Conservation (phyloP, 2,329 filamentous ascomycete genomes). For the Chrysoporthe puriensis region DNA sequence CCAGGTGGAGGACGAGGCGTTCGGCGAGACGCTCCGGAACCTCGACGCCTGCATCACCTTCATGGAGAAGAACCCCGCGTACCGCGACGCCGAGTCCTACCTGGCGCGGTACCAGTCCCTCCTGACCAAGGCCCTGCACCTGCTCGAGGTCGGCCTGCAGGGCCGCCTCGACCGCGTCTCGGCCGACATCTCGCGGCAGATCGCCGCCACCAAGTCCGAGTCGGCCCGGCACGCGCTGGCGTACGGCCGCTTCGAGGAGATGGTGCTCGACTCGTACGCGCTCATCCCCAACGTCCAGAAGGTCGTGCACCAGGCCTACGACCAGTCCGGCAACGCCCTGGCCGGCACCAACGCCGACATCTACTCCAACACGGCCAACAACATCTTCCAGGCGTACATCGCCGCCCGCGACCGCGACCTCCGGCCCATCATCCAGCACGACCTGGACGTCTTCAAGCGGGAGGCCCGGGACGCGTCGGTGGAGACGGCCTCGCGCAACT, state of each 20-base stretch:
- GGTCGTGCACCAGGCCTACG: constrained; percentile 55
- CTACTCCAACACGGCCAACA: constrained; percentile 58
- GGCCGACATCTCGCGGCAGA: constrained; percentile 57
- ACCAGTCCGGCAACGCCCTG: constrained; percentile 52
- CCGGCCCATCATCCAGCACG: constrained; percentile 55
- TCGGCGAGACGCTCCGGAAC: constrained; percentile 84
- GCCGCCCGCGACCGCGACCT: constrained; percentile 57
- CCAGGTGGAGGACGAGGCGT: constrained; percentile 81
- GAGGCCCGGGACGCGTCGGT: constrained; percentile 53
- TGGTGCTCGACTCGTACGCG: constrained; percentile 59
- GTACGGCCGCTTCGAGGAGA: constrained; percentile 63
- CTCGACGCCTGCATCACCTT: constrained; percentile 91
- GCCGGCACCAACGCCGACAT: constrained; percentile 51
- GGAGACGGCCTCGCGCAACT: constrained; percentile 61
- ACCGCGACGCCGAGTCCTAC: constrained; percentile 87
- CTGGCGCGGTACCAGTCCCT: constrained; percentile 84
- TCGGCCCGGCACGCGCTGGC: constrained; percentile 62
- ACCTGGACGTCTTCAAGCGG: constrained; percentile 57
- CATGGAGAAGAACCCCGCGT: constrained; percentile 82
- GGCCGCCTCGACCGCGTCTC: constrained; percentile 57
- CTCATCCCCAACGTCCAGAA: constrained; percentile 60
- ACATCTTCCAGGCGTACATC: constrained; percentile 58
- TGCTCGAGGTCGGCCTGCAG: constrained; percentile 62
- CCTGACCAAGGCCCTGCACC: constrained; percentile 67
- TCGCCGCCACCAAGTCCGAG: constrained; percentile 59